Base-by-base conservation (phyloP, 768 basidiomycete species). In the Guyanaporus albipodus region DNA sequence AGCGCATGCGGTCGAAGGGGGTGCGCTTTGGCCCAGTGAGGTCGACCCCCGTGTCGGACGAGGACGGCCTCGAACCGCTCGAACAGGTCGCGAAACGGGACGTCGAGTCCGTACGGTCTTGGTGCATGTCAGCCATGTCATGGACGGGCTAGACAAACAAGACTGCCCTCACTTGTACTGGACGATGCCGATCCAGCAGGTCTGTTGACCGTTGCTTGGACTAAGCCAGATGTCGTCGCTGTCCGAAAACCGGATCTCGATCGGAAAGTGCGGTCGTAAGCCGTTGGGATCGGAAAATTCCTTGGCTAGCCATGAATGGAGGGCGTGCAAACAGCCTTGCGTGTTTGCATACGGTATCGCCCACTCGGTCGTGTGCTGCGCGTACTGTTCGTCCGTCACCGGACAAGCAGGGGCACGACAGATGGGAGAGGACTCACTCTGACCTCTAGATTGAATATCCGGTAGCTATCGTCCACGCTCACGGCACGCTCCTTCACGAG, bases 1-100 rank as follows among this genome's bases (percentile, higher is more conserved):
- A 96, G 76, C 26, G 72, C 67, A 36, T 74, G 73, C 3, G 87
- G 87, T 35, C 75, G 72, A 29, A 94, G 74, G 19, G 70, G 69
- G 63, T 97, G 95, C 18, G 89, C 78, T 67, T 98, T 98, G 0
- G 93, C 95, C 95, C 95, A 98, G 70, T 98, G 95, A 8, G 95
- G 93, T 38, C 89, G 76, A 6, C 92, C 95, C 34, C 77, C 75
- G 67, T 92, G 76, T 23, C 71, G 74, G 18, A 71, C 63, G 48
- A 94, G 62, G 56, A 93, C 85, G 12, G 64, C 56, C 62, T 94
- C 90, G 61, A 90, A 96, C 21, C 73, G 75, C 37, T 73, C 68
- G 66, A 97, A 95, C 41, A 91, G 72, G 46, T 74, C 69, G 47
- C 81, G 82, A 70, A 95, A 96, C 14, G 90, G 85, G 8, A 91